phyloP scores from a whole-genome alignment of 768 basidiomycete species.

The Naganishia onofrii region DNA sequence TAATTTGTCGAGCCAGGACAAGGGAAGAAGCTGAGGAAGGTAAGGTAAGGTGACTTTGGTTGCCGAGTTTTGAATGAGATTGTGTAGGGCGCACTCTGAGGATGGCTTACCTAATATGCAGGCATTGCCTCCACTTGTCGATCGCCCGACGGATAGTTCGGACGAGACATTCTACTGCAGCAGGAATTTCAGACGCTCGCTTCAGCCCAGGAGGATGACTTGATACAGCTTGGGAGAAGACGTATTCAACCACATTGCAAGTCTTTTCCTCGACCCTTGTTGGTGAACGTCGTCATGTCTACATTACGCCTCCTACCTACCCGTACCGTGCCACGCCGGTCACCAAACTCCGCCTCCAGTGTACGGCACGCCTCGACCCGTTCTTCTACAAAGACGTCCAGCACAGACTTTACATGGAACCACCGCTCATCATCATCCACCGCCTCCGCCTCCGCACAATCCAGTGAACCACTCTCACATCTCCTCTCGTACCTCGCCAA shows the following conservation, averaged over 20 bases:
- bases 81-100: neutral
- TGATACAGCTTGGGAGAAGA: neutral
- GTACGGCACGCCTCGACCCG: slow-evolving; percentile 10
- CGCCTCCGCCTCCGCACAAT: neutral
- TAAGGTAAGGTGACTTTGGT: no score
- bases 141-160: neutral
- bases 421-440: slow-evolving; percentile 15
- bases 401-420: neutral
- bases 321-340: neutral
- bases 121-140: no score
- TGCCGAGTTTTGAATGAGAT: neutral
- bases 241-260: no score
- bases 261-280: neutral
- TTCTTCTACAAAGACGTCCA: neutral
- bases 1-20: neutral
- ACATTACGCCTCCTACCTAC: neutral
- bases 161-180: no score
- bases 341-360: neutral
- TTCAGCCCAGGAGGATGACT: no score
- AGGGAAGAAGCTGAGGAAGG: neutral
- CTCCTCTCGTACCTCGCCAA: neutral
- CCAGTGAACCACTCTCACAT: neutral
- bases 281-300: neutral
- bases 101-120: neutral
- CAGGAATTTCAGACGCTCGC: no score